Conservation (phyloP, 1,284 basidiomycete genomes). For the Amylostereum areolatum region DNA sequence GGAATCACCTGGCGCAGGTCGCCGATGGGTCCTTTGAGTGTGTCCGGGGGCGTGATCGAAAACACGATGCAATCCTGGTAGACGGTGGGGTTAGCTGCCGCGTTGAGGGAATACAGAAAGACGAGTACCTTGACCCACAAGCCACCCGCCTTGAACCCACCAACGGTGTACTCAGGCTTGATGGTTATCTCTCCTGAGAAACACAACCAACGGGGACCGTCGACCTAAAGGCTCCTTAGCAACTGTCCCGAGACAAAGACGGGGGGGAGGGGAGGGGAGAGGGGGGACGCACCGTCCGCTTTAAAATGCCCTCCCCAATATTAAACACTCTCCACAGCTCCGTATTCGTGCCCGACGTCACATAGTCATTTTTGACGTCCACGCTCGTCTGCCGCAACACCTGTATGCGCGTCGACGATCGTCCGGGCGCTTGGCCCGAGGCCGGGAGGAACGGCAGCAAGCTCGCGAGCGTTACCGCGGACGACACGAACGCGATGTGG, state of each 20-base stretch:
- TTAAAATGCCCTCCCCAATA: slow-evolving; percentile 60
- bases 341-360: slow-evolving; percentile 41
- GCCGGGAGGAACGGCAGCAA: slow-evolving; percentile 45
- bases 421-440: slow-evolving; percentile 25
- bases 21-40: slow-evolving; percentile 45
- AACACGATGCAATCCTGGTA: slow-evolving; percentile 59
- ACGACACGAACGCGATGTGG: slow-evolving; percentile 52
- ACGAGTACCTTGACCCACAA: slow-evolving; percentile 53
- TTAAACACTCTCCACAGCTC: slow-evolving; percentile 64
- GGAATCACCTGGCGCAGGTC: slow-evolving; percentile 56
- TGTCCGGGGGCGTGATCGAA: slow-evolving; percentile 51
- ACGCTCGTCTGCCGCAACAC: slow-evolving; percentile 62
- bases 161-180: slow-evolving; percentile 38
- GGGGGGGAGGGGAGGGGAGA: not conserved
- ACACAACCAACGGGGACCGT: slow-evolving; percentile 52
- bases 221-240: slow-evolving; percentile 47
- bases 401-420: slow-evolving; percentile 41
- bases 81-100: not conserved
- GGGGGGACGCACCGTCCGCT: slow-evolving; percentile 38
- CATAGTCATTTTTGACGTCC: slow-evolving; percentile 36
- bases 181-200: slow-evolving; percentile 58
- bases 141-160: slow-evolving; percentile 60
- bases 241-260: not conserved
- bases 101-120: not conserved
- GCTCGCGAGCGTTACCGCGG: slow-evolving; percentile 46